phyloP scores from a whole-genome alignment of 345 rosid genomes.

The Laguncularia racemosa region DNA sequence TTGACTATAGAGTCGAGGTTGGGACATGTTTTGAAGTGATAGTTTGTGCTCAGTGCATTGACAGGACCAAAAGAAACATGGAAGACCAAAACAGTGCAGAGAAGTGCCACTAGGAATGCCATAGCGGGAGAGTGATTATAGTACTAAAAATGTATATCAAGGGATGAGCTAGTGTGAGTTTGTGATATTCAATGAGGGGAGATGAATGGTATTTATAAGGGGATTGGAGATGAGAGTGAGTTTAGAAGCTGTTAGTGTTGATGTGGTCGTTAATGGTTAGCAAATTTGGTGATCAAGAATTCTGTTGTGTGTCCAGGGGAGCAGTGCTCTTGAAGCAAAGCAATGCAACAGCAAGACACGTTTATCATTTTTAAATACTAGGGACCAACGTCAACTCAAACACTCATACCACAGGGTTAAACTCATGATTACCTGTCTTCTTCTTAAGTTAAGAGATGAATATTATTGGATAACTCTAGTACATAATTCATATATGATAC shows the following conservation, averaged over 20 bases:
- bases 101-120: conserved; percentile 17
- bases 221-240: neutral
- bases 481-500: too few species aligned
- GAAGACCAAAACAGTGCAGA: conserved; percentile 16
- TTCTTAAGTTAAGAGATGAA: too few species aligned
- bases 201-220: conserved; percentile 16
- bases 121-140: conserved; percentile 4
- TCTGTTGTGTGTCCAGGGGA: conserved; percentile 12
- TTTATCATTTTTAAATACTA: neutral
- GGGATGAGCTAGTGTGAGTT: neutral
- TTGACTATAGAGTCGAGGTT: conserved; percentile 45
- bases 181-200: neutral
- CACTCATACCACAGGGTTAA: too few species aligned
- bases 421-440: too few species aligned
- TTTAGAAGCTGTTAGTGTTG: conserved; percentile 35
- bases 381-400: too few species aligned
- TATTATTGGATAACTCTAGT: too few species aligned
- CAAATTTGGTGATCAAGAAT: conserved; percentile 53
- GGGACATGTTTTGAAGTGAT: conserved; percentile 60
- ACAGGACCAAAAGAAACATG: conserved; percentile 16
- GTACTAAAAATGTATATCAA: neutral
- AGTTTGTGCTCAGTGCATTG: conserved; percentile 43
- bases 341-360: too few species aligned
- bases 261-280: conserved; percentile 33
- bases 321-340: conserved; percentile 18